phyloP scores from a whole-genome alignment of 177 flowering plant species.

The Vitis hybrid region DNA sequence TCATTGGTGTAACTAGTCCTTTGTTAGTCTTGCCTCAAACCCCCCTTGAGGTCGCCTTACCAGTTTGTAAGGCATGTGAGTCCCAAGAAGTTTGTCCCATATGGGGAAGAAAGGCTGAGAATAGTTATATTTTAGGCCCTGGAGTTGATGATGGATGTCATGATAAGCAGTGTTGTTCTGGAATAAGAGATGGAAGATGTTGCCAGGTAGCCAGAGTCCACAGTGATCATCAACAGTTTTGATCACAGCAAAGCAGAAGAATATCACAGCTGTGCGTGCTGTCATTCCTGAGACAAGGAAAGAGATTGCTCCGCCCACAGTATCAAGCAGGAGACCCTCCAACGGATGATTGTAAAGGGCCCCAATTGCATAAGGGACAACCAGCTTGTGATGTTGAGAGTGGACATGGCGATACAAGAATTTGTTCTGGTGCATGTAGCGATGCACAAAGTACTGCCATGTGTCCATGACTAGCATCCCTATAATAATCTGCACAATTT shows the following conservation, averaged over 20 bases:
- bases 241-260: constrained; percentile 77
- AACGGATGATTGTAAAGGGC: constrained; percentile 92
- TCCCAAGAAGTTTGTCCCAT: constrained; percentile 85
- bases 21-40: constrained; percentile 56
- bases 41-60: constrained; percentile 72
- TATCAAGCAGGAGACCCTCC: constrained; percentile 83
- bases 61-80: constrained; percentile 69
- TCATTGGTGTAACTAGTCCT: constrained; percentile 24
- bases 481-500: constrained; percentile 44
- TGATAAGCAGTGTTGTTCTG: constrained; percentile 89
- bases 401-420: constrained; percentile 74
- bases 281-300: constrained; percentile 87
- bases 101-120: constrained; percentile 84
- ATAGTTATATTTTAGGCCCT: constrained; percentile 74
- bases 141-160: constrained; percentile 87
- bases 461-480: constrained; percentile 89
- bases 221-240: constrained; percentile 93
- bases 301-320: constrained; percentile 81
- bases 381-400: constrained; percentile 80
- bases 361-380: constrained; percentile 84
- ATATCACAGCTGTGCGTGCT: constrained; percentile 63
- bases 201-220: constrained; percentile 87
- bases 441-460: constrained; percentile 89
- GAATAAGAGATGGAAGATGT: constrained; percentile 69
- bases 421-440: constrained; percentile 88